Base-by-base conservation (phyloP, 148 eudicot species). In the Heliamphora exappendiculata region DNA sequence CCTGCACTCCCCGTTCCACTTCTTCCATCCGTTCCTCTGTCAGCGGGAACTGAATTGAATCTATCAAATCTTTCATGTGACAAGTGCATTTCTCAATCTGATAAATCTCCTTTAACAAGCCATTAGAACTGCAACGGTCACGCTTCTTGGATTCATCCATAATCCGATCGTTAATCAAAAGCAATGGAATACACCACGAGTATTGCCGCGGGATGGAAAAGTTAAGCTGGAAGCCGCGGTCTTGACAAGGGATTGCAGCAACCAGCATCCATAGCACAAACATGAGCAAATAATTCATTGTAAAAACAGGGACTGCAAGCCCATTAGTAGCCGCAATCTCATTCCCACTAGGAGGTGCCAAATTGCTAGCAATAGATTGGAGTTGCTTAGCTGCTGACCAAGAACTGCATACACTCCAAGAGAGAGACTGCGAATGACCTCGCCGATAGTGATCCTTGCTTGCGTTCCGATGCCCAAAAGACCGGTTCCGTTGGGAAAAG, bases 381-480 rank as follows among this genome's bases (percentile, higher is more conserved):
- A 90, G 90, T 76, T 90, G 94, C 81, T 88, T 90, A 33, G 87
- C 53, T 31, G 94, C 91, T 0, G 94, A 90, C 94, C 94, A 90
- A 54, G 87, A 76, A 42, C 79, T 85, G 37, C 92, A 87, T 4
- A 90, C 94, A 29, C 92, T 90, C 94, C 94, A 90, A 62, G 92
- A 90, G 17, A 85, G 84, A 11, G 91, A 90, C 10, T 85, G 75
- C 5, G 91, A 77, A 75, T 90, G 94, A 4, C 90, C 87, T 0
- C 63, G 73, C 26, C 41, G 51, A 34, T 59, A 58, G 50, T 60
- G 82, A 39, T 88, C 88, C 80, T 83, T 87, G 53, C 78, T 77
- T 69, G 80, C 74, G 28, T 84, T 81, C 39, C 76, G 79, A 41
- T 84, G 93, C 16, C 87, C 91, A 71, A 90, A 90, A 20, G 94